These are phyloP conservation scores for Pestalotiopsis sp. DNA, from an alignment of 2,329 filamentous ascomycete species.

Conservation along the genomic window DNA sequence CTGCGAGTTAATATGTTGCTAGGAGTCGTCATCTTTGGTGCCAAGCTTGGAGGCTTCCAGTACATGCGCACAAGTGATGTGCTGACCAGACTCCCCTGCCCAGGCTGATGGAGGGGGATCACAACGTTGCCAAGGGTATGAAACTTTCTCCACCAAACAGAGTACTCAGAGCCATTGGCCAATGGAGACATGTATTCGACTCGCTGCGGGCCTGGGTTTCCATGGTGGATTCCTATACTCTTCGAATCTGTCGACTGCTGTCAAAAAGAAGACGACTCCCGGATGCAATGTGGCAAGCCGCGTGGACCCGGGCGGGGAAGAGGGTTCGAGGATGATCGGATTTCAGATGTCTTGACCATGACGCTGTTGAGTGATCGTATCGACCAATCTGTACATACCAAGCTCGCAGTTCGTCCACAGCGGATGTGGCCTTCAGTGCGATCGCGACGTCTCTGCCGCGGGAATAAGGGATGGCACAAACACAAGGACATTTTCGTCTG, in stretches of 20 bases:
- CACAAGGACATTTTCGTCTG: not conserved
- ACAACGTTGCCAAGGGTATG: constrained; percentile 1
- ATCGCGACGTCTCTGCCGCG: not conserved
- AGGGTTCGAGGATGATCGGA: not conserved
- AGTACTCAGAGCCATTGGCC: not conserved
- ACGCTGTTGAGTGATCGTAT: not conserved
- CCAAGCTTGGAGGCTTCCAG: not conserved
- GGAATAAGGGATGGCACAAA: not conserved
- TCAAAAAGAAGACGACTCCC: not conserved
- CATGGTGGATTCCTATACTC: not conserved
- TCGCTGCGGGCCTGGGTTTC: not conserved
- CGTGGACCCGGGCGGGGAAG: not conserved
- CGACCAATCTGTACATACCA: not conserved
- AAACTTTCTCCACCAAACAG: constrained; percentile 11
- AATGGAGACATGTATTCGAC: not conserved
- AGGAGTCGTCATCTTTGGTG: constrained; percentile 7
- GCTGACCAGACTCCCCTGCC: not conserved
- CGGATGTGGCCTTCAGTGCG: not conserved
- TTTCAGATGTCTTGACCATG: not conserved
- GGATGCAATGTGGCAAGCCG: not conserved
- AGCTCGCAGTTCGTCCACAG: not conserved
- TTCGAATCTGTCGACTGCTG: not conserved
- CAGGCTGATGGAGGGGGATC: constrained; percentile 1
- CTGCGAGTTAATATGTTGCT: constrained; percentile 1
- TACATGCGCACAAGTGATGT: not conserved